Evolutionary conservation across 192 early-diverging fungal genomes (phyloP).

Genomic region (Neocallimastix lanati): DNA sequence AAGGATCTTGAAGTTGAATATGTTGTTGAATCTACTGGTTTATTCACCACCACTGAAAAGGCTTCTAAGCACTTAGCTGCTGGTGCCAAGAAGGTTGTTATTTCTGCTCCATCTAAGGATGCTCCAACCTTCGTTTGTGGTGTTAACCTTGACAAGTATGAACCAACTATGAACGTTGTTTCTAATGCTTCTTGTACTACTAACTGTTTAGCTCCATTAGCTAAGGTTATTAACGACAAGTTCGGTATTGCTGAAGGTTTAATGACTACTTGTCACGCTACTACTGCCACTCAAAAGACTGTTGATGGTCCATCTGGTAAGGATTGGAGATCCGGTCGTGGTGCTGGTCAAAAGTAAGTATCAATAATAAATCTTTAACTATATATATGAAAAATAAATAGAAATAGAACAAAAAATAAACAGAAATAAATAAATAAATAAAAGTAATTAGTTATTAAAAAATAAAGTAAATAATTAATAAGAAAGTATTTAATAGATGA

Average conservation of each 20-base stretch:
- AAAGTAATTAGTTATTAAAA: too few relatives aligned
- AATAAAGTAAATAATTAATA: too few relatives aligned
- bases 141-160: conserved; percentile 3
- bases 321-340: not conserved
- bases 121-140: not conserved
- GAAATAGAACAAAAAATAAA: too few relatives aligned
- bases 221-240: conserved; percentile 1
- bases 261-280: conserved; percentile 1
- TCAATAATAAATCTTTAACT: not conserved
- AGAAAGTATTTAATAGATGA: too few relatives aligned
- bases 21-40: conserved; percentile 23
- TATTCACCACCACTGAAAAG: conserved; percentile 86
- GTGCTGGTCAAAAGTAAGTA: not conserved
- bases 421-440: too few relatives aligned
- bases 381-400: not conserved
- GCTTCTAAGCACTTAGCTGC: conserved; percentile 29
- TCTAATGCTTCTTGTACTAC: conserved; percentile 3
- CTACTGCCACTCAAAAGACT: conserved; percentile 1
- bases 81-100: conserved; percentile 4
- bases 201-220: conserved; percentile 4
- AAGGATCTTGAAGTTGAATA: not conserved
- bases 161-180: not conserved
- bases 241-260: not conserved
- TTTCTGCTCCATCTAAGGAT: conserved; percentile 3
- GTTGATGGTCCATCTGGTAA: not conserved